Evolutionary conservation across 305 asterid genomes (phyloP), one percentile per base, ranked within the genome.

Genomic region (Ilex paraguariensis): DNA sequence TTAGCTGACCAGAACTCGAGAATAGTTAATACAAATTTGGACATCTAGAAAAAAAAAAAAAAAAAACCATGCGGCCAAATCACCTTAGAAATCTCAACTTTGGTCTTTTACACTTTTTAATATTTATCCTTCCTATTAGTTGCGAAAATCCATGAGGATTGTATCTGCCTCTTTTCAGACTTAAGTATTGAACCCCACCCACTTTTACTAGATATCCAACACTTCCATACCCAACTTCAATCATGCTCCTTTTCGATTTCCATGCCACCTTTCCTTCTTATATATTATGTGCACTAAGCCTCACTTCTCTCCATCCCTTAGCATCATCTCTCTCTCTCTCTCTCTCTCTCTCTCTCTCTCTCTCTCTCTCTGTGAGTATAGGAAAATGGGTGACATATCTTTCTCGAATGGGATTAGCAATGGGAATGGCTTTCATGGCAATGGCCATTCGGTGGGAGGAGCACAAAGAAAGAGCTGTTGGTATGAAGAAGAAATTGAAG

Each of bases 401-500:
- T 70, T 77, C 31, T 62, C 90, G 21, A 75, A 73, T 62, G 81
- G 75, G 14, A 33, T 76, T 28, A 77, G 62, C 28, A 75, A 74
- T 71, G 76, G 70, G 54, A 55, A 71, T 52, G 67, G 70, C 60
- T 60, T 54, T 12, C 75, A 75, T 69, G 83, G 81, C 14, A 82
- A 75, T 71, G 79, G 77, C 0, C 63, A 75, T 65, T 60, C 63
- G 36, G 69, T 75, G 53, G 79, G 67, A 62, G 65, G 45, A 21
- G 28, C 28, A 54, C 94, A 81, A 62, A 90, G 97, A 63, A 90
- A 90, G 84, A 84, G 95, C 67, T 90, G 97, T 65, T 91, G 98
- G 98, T 91, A 88, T 66, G 98, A 91, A 75, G 98, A 91, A 75
- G 98, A 91, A 70, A 88, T 91, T 67, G 98, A 91, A 69, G 95